Conservation (phyloP, 169 alveolate genomes). For the Plasmodium inui region DNA sequence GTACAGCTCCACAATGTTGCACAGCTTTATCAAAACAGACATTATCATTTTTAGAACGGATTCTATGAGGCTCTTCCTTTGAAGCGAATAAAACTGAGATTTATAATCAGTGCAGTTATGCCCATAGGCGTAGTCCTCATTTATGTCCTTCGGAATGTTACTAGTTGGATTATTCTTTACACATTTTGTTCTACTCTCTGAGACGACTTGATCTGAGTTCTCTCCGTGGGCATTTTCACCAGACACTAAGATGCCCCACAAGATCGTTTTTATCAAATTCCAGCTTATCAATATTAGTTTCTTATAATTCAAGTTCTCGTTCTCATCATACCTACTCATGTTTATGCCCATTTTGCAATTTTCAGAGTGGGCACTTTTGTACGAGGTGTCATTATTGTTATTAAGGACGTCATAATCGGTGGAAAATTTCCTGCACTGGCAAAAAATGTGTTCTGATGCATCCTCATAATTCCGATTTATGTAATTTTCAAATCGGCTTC, state of each 20-base stretch:
- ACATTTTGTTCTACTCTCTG: conserved; percentile 56
- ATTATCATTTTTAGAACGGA: conserved; percentile 71
- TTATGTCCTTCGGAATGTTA: conserved; percentile 23
- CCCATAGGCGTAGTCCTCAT: conserved; percentile 16
- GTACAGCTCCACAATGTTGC: conserved; percentile 69
- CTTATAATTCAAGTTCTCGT: conserved; percentile 60
- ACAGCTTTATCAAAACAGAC: conserved; percentile 75
- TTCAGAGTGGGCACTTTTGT: conserved; percentile 9
- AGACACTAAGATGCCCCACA: conserved; percentile 75
- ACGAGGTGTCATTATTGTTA: background rate
- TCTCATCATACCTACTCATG: background rate
- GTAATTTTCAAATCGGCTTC: background rate
- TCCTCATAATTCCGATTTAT: background rate
- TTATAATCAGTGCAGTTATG: conserved; percentile 44
- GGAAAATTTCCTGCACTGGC: conserved; percentile 10
- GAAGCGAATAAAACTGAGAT: conserved; percentile 20
- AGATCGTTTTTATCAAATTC: conserved; percentile 72
- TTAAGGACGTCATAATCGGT: conserved; percentile 7
- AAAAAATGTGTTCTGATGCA: conserved; percentile 30
- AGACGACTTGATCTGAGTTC: conserved; percentile 1
- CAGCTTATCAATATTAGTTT: conserved; percentile 70
- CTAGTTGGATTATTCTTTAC: conserved; percentile 18
- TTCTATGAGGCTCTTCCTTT: conserved; percentile 68
- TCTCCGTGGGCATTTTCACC: conserved; percentile 66
- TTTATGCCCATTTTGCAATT: background rate